Base-by-base conservation (phyloP, 1,284 basidiomycete species). In the Coniophora puteana region DNA sequence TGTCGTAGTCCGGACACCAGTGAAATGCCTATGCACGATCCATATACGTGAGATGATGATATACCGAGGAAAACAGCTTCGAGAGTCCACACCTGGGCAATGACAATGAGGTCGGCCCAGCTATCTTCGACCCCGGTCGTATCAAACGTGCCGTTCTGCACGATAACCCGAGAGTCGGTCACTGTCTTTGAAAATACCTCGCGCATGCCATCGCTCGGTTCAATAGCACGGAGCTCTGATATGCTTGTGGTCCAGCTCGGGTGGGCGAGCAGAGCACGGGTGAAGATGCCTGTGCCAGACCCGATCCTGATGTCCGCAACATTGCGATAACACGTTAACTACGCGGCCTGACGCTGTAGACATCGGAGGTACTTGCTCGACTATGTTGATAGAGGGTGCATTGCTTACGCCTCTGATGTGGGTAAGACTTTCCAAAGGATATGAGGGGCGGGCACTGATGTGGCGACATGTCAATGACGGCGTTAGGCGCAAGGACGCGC, bases 211-310 rank as follows among this genome's bases (percentile, higher is more conserved):
- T 69, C 67, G 51, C 80, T 85, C 12, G 88, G 87, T 55, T 91
- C 88, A 26, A 86, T 50, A 4, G 87, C 86, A 40, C 64, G 71
- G 14, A 88, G 59, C 41, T 70, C 54, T 29, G 65, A 65, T 38
- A 90, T 66, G 32, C 58, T 53, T 6, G 60, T 53, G 12, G 69
- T 53, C 72, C 76, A 83, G 32, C 72, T 69, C 6, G 76, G 67
- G 58, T 86, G 74, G 4, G 74, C 71, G 31, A 90, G 66, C 18
- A 90, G 59, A 3, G 85, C 83, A 13, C 87, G 76, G 17, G 88
- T 89, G 59, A 89, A 90, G 36, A 90, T 76, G 4, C 87, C 88
- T 3, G 87, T 89, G 23, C 88, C 88, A 26, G 80, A 62, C 21
- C 87, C 82, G 30, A 87, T 66, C 53, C 83, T 85, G 50, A 21